These are phyloP conservation scores for Monsonia emarginata DNA, from an alignment of 441 rosid genomes.

Conservation along the genomic window DNA sequence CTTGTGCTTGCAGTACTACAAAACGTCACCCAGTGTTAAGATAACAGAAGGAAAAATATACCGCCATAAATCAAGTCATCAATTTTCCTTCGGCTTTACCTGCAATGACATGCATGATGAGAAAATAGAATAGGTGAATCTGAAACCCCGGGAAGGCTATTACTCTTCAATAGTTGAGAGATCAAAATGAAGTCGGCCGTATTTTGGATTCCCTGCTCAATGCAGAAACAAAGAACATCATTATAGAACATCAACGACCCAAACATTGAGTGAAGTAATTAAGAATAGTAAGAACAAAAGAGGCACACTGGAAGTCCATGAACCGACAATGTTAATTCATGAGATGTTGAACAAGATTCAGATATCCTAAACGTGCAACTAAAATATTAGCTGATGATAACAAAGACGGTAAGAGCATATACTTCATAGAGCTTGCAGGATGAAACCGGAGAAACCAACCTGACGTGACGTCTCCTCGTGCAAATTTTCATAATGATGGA, in stretches of 20 bases:
- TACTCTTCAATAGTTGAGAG: constrained; percentile 34
- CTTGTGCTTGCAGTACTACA: constrained; percentile 39
- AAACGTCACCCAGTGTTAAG: neutral
- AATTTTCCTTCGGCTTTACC: constrained; percentile 29
- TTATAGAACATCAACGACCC: constrained; percentile 9
- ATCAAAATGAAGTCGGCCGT: constrained; percentile 69
- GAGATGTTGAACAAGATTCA: neutral
- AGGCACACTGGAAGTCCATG: neutral
- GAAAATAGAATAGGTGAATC: constrained; percentile 42
- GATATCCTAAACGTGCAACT: neutral
- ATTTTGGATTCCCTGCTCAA: constrained; percentile 45
- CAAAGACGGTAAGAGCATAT: neutral
- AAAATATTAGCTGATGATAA: neutral
- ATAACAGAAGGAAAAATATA: neutral
- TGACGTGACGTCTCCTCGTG: constrained; percentile 40
- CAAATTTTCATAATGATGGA: constrained; percentile 64
- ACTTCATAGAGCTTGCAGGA: neutral
- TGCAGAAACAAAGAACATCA: constrained; percentile 11
- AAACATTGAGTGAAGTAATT: constrained; percentile 1
- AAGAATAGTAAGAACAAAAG: neutral
- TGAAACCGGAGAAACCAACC: constrained; percentile 34
- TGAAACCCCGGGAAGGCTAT: constrained; percentile 29
- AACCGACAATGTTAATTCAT: neutral
- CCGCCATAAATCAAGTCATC: constrained; percentile 1
- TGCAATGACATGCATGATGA: constrained; percentile 73